Evolutionary conservation across 73 alveolate species (phyloP).

Genomic region (Stentor coeruleus): DNA sequence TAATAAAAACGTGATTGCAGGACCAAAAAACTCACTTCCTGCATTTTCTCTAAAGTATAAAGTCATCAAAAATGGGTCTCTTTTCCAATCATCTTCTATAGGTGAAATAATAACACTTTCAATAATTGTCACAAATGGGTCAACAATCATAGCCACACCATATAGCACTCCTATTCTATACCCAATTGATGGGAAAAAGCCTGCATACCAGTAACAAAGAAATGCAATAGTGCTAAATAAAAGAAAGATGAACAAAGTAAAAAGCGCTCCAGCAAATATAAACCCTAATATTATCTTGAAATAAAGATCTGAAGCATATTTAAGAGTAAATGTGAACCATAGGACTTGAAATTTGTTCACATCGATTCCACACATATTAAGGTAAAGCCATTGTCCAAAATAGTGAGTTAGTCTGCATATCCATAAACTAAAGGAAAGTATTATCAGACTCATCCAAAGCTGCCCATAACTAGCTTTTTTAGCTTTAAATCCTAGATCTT

Average conservation of each 20-base stretch:
- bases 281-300: slow-evolving; percentile 48
- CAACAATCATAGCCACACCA: slow-evolving; percentile 52
- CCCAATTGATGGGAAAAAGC: slow-evolving; percentile 44
- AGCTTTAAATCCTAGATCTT: slow-evolving; percentile 48
- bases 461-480: background rate
- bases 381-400: slow-evolving; percentile 43
- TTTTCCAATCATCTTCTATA: slow-evolving; percentile 39
- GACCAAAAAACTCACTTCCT: slow-evolving; percentile 50
- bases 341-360: slow-evolving; percentile 30
- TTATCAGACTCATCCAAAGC: slow-evolving; percentile 26
- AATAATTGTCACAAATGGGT: slow-evolving; percentile 34
- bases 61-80: slow-evolving; percentile 49
- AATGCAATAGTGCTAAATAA: slow-evolving; percentile 31
- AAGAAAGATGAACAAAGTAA: slow-evolving; percentile 28
- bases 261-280: slow-evolving; percentile 38
- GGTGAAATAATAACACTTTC: slow-evolving; percentile 40
- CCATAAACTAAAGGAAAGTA: slow-evolving; percentile 45
- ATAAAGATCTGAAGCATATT: slow-evolving; percentile 45
- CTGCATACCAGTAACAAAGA: slow-evolving; percentile 36
- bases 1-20: slow-evolving; percentile 37
- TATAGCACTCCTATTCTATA: slow-evolving; percentile 48
- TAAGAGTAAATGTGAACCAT: slow-evolving; percentile 36
- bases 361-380: slow-evolving; percentile 44
- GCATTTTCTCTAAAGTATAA: slow-evolving; percentile 37
- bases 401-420: slow-evolving; percentile 49